A percentile compares a stretch with the other conserved stretches of the same genome.
Evolutionary conservation across 2,329 filamentous ascomycete species (phyloP).

Genomic region (Colletotrichum trifolii): DNA sequence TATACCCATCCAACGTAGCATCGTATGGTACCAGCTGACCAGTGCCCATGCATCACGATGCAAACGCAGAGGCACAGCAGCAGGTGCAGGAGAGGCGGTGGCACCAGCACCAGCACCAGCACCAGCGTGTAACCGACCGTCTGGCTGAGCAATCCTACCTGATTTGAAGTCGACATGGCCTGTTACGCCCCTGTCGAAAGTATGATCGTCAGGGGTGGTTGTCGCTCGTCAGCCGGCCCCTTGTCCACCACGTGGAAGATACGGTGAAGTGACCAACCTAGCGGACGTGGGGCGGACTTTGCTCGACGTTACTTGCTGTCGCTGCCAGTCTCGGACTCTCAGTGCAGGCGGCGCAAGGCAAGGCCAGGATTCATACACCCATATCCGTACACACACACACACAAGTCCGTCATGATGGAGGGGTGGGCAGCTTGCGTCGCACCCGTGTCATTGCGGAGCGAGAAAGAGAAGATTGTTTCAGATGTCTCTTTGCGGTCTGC

Average conservation of each 20-base stretch:
- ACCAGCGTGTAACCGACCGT: conserved; percentile 2
- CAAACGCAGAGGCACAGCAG: conserved; percentile 1
- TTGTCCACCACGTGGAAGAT: conserved; percentile 32
- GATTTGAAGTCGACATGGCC: conserved; percentile 17
- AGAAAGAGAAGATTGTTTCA: conserved; percentile 31
- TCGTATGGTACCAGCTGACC: conserved; percentile 8
- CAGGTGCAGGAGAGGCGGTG: background rate
- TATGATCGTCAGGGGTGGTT: conserved; percentile 35
- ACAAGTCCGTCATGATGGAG: background rate
- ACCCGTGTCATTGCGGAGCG: conserved; percentile 33
- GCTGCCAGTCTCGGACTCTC: no score
- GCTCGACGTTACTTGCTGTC: background rate
- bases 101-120: background rate
- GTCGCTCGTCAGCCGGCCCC: conserved; percentile 25
- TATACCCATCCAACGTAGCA: background rate
- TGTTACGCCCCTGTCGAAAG: conserved; percentile 21
- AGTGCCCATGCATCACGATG: conserved; percentile 6
- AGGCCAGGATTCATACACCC: no score
- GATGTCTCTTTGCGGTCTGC: conserved; percentile 20
- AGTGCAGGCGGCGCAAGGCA: no score
- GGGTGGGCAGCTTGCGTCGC: conserved; percentile 23
- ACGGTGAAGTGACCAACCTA: conserved; percentile 22
- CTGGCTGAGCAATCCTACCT: conserved; percentile 1
- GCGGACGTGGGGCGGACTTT: conserved; percentile 9
- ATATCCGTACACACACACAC: no score